Evolutionary conservation across 306 rosid species (phyloP).

Genomic region (Albizia julibrissin): DNA sequence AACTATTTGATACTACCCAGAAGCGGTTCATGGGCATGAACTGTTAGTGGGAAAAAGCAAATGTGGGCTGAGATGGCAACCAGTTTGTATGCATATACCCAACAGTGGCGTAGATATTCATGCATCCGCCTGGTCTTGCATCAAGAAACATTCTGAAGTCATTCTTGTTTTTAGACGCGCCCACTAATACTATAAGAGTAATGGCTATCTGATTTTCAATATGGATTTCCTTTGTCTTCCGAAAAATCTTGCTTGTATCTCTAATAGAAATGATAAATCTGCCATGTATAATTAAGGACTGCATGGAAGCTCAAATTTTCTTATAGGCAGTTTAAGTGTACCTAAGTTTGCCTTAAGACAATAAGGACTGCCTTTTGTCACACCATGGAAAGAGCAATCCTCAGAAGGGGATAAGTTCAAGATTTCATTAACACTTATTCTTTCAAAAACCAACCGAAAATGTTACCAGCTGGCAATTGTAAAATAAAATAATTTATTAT

Average conservation of each 20-base stretch:
- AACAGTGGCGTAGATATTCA: neutral
- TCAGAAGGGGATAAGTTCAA: slow-evolving; percentile 1
- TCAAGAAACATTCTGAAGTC: neutral
- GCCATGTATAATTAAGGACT: neutral
- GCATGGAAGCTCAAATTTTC: slow-evolving; percentile 14
- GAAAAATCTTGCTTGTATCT: neutral
- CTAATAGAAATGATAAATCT: slow-evolving; percentile 8
- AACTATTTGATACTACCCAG: slow-evolving; percentile 20
- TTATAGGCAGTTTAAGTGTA: neutral
- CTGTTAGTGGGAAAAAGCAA: neutral
- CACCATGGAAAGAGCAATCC: slow-evolving; percentile 3
- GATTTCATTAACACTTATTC: neutral
- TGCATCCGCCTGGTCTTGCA: neutral
- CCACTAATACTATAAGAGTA: neutral
- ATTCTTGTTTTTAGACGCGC: neutral
- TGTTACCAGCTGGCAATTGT: neutral
- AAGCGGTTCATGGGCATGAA: slow-evolving; percentile 16
- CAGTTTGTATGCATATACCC: slow-evolving; percentile 11
- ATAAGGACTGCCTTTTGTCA: neutral
- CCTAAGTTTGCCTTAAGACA: neutral
- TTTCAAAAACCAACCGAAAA: neutral
- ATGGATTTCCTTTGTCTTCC: neutral
- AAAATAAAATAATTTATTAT: neutral
- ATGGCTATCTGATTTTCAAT: slow-evolving; percentile 1
- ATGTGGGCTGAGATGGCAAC: neutral